A percentile compares a stretch with the other conserved stretches of the same genome.
phyloP scores from a whole-genome alignment of 2,329 filamentous ascomycete species.

The Thermothelomyces thermophilus region DNA sequence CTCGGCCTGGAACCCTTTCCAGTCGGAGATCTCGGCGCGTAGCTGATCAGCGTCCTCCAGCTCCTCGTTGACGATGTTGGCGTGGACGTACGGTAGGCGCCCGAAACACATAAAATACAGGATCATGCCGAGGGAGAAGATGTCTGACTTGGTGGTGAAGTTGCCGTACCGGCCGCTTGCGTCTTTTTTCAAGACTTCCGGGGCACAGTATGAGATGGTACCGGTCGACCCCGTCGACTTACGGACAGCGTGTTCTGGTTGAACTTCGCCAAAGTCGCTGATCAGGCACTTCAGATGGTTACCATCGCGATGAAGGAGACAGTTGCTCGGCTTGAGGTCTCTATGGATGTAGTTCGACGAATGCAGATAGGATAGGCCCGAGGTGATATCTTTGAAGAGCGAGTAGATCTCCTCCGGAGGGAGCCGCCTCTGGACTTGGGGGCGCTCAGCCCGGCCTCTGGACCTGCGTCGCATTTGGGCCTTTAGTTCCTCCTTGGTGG shows the following conservation, averaged over 20 bases:
- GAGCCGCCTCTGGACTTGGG: conserved; percentile 40
- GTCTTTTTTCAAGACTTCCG: conserved; percentile 74
- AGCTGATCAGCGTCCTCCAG: conserved; percentile 83
- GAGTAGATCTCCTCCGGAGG: conserved; percentile 92
- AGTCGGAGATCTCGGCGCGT: conserved; percentile 75
- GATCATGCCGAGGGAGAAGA: conserved; percentile 98
- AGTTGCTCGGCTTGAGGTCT: conserved; percentile 94
- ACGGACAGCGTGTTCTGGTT: conserved; percentile 72
- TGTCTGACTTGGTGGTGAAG: conserved; percentile 93
- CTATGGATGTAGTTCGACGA: conserved; percentile 90
- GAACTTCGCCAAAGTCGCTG: conserved; percentile 96
- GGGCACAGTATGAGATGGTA: conserved; percentile 95
- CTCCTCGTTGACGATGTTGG: conserved; percentile 82
- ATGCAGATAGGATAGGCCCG: conserved; percentile 84
- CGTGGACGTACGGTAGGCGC: conserved; percentile 74
- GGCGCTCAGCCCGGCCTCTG: conserved; percentile 64
- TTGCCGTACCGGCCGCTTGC: conserved; percentile 71
- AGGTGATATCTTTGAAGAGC: conserved; percentile 91
- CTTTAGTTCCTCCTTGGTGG: conserved; percentile 79
- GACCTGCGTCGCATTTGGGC: conserved; percentile 78
- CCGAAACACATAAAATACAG: conserved; percentile 97
- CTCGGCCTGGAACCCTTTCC: conserved; percentile 81
- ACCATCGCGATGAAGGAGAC: conserved; percentile 73
- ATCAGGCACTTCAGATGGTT: conserved; percentile 73
- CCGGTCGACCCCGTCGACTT: conserved; percentile 89